Evolutionary conservation across 2,329 filamentous ascomycete genomes (phyloP), one percentile per base, ranked within the genome.

Genomic region (Pezicula carpinea): DNA sequence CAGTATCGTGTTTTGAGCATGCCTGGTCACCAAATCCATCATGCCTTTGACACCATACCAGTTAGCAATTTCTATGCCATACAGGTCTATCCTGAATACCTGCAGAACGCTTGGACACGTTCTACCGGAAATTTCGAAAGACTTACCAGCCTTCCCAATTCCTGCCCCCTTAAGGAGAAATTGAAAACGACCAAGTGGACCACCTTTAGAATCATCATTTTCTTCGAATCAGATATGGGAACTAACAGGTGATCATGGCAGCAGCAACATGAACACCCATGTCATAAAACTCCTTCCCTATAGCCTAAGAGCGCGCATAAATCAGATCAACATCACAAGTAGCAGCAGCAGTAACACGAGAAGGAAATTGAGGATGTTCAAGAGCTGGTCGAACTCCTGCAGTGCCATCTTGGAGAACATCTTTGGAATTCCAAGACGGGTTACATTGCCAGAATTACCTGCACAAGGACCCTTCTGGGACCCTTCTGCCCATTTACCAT

Each of bases 291-390:
- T 40, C 38, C n/a, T 10, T 23, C 7, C 38, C 38, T 11, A 40
- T 21, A n/a, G 38, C 46, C 29, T 74, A 73, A 4, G 85, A 87
- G 10, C 87, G 77, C 58, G 80, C 68, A 38, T 82, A 78, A 67
- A 92, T 88, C 35, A 92, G 69, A 3, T 83, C 76, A 42, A 80
- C 76, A 60, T 89, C 87, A 85, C 86, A 93, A 0, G 87, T 91
- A 1, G 87, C 79, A 0, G 84, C 88, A 0, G 85, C 82, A 3
- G 87, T 87, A 44, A 92, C 78, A 1, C 85, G 87, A 1, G 87
- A 86, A 0, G 87, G 85, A 61, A 89, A 92, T 0, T 86, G 84
- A 15, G 83, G 89, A 46, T 78, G 77, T 57, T 82, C 79, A 44
- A 83, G 79, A 29, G 76, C 79, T 59, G 79, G 89, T 10, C 87